These are phyloP conservation scores for Chenopodium formosanum DNA, from an alignment of 148 eudicot genomes.

Conservation along the genomic window DNA sequence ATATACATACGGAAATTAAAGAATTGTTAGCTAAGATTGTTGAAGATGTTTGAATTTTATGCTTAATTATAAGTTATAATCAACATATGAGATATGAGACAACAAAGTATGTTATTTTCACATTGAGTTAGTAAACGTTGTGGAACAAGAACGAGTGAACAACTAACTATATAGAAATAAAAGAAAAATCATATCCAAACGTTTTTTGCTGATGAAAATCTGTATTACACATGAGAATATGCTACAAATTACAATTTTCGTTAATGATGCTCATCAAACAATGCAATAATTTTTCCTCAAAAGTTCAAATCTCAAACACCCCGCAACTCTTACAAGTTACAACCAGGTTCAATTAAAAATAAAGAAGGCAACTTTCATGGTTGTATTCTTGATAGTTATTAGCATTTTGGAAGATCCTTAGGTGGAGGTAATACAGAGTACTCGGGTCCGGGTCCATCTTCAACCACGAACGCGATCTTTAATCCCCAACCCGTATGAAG, in stretches of 20 bases:
- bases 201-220: not conserved
- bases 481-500: slow-evolving; percentile 61
- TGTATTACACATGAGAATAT: not conserved
- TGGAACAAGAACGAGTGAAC: no score
- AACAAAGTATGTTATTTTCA: no score
- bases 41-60: no score
- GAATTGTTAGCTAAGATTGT: no score
- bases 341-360: slow-evolving; percentile 6
- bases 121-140: not conserved
- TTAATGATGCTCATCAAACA: slow-evolving; percentile 12
- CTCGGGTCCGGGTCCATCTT: slow-evolving; percentile 45
- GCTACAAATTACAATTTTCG: not conserved
- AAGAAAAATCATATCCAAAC: not conserved
- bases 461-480: slow-evolving; percentile 51
- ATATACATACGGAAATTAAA: no score
- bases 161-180: not conserved
- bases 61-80: no score
- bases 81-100: no score
- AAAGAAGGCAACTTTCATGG: not conserved
- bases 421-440: slow-evolving; percentile 50
- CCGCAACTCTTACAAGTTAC: slow-evolving; percentile 32
- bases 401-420: slow-evolving; percentile 51
- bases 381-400: not conserved
- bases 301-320: slow-evolving; percentile 13
- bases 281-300: not conserved